Base-by-base conservation (phyloP, 352 stramenopile species). In the Pythium insidiosum region DNA sequence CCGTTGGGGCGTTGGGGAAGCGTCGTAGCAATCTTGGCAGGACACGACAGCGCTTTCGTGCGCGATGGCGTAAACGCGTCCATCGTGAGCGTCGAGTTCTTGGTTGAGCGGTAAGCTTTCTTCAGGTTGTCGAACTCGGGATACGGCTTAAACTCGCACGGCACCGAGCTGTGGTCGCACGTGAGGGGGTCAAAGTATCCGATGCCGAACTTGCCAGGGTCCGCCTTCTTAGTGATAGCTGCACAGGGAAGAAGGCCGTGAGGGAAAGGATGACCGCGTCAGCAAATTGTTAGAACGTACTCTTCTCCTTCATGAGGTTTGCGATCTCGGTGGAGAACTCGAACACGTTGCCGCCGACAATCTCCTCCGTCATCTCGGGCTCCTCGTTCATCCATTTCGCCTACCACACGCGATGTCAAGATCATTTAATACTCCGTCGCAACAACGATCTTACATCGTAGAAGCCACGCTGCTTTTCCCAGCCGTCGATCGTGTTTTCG, bases 61-160 rank as follows among this genome's bases (percentile, higher is more conserved):
- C 28, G 28, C 28, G 28, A 13, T 33, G 28, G 28, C 9, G 9
- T 33, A 33, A 33, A 90, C 21, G 47, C 51, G 21, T 62, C 47
- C 30, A 56, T 25, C 29, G 33, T 80, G 19, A 85, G 23, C 0
- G 66, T 81, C 25, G 76, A 86, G n/a, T 58, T 56, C 39, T 63
- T 64, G 0, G 76, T 89, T 0, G 63, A 78, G 5, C 70, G 82
- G 70, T 84, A 91, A 15, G 73, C 73, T 28, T 59, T 63, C 52
- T 85, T 84, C 29, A 91, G 66, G 54, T 77, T 76, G 4, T 72
- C 57, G 43, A 73, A 86, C 57, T 91, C 73, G 4, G 79, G 79
- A 47, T 88, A 87, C 15, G 68, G 70, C 30, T 48, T 73, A 56
- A 80, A 89, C 38, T 54, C 58, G 47, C 77, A 89, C 44, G 48